Conservation (phyloP, 2,329 filamentous ascomycete genomes). For the Didymella pinodella region DNA sequence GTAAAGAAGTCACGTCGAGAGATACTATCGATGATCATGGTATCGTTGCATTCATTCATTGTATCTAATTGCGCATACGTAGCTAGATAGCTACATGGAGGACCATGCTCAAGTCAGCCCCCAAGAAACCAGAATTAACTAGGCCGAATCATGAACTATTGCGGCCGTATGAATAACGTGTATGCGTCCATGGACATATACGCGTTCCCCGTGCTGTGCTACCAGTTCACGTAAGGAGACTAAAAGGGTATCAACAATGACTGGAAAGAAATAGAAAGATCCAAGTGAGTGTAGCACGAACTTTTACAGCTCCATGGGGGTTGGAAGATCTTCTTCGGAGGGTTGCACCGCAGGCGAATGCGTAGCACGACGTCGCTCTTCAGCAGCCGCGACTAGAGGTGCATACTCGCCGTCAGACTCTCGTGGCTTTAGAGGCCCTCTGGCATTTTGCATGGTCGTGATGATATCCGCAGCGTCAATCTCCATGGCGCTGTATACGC, state of each 20-base stretch:
- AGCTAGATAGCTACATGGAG: background rate
- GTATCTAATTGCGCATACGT: slow-evolving; percentile 2
- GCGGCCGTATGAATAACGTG: slow-evolving; percentile 2
- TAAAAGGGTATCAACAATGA: slow-evolving; percentile 31
- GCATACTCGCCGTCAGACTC: slow-evolving; percentile 42
- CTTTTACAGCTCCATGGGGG: slow-evolving; percentile 20
- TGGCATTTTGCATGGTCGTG: slow-evolving; percentile 45
- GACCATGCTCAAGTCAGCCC: background rate
- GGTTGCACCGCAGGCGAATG: slow-evolving; percentile 27
- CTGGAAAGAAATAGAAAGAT: slow-evolving; percentile 11
- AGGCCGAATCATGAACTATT: background rate
- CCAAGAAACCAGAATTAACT: background rate
- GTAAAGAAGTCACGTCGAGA: background rate
- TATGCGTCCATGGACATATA: slow-evolving; percentile 5
- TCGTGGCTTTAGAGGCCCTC: slow-evolving; percentile 39
- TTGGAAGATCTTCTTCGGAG: slow-evolving; percentile 3
- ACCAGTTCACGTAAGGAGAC: slow-evolving; percentile 3
- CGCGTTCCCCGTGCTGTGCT: slow-evolving; percentile 6
- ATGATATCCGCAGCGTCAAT: slow-evolving; percentile 49
- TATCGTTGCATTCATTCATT: slow-evolving; percentile 9
- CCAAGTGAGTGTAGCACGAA: background rate
- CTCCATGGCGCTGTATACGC: slow-evolving; percentile 49
- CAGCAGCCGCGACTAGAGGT: slow-evolving; percentile 40
- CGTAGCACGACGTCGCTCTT: slow-evolving; percentile 36
- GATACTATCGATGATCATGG: background rate